A percentile compares a stretch with the other conserved stretches of the same genome.
Evolutionary conservation across 2,329 filamentous ascomycete species (phyloP).

Genomic region (Fusarium xyrophilum): DNA sequence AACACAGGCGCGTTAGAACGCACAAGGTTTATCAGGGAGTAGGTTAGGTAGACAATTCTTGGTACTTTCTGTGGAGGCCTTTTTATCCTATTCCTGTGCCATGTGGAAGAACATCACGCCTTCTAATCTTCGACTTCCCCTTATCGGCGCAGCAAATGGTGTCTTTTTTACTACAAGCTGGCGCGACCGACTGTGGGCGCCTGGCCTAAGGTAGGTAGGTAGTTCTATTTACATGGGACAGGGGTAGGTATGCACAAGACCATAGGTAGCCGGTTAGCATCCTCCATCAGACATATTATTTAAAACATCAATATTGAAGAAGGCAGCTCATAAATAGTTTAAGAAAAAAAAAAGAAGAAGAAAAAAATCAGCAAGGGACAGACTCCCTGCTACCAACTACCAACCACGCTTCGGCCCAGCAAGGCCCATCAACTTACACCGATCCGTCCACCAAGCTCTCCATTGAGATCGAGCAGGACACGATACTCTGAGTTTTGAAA

Average conservation of each 20-base stretch:
- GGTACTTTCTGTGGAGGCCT: neutral
- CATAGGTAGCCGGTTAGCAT: slow-evolving; percentile 1
- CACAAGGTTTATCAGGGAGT: neutral
- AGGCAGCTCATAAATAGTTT: neutral
- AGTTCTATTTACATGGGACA: slow-evolving; percentile 12
- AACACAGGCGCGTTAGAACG: neutral
- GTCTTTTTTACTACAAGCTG: slow-evolving; percentile 5
- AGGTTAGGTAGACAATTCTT: neutral
- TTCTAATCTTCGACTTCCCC: neutral
- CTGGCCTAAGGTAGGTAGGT: slow-evolving; percentile 6
- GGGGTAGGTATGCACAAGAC: neutral
- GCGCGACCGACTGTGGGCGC: slow-evolving; percentile 9
- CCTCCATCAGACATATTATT: neutral
- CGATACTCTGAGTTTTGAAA: neutral
- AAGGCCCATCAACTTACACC: neutral
- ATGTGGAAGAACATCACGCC: neutral
- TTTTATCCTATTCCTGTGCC: neutral
- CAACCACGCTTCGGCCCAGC: neutral
- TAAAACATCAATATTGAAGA: neutral
- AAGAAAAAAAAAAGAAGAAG: neutral
- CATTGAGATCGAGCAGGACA: slow-evolving; percentile 23
- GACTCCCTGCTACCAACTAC: neutral
- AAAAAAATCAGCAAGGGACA: neutral
- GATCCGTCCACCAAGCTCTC: slow-evolving; percentile 22
- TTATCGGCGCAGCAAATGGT: neutral